phyloP scores from a whole-genome alignment of 148 eudicot species.

The Pharnaceum exiguum region DNA sequence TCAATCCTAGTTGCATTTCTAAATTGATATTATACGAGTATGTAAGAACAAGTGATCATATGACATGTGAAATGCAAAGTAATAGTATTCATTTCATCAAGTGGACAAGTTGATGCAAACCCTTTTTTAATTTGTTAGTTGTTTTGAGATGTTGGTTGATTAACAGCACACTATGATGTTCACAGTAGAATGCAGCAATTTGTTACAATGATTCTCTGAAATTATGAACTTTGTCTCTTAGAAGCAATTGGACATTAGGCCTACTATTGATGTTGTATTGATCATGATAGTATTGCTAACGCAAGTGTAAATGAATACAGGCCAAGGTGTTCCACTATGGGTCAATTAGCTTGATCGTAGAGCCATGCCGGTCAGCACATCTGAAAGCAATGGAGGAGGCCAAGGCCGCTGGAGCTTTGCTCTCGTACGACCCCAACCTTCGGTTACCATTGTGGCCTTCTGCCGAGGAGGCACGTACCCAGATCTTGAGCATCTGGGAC shows the following conservation, averaged over 20 bases:
- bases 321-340: conserved; percentile 81
- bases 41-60: no score
- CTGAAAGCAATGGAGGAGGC: conserved; percentile 88
- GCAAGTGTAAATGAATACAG: conserved; percentile 24
- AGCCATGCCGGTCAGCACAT: conserved; percentile 93
- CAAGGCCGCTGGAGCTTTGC: conserved; percentile 68
- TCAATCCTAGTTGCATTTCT: conserved; percentile 1
- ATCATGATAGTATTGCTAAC: no score
- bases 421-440: conserved; percentile 87
- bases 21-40: no score
- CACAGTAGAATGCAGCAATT: no score
- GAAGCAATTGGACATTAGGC: no score
- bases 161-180: no score
- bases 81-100: background rate
- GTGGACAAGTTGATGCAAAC: conserved; percentile 2
- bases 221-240: no score
- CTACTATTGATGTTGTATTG: no score
- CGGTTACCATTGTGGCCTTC: conserved; percentile 86
- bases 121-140: no score
- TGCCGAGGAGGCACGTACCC: conserved; percentile 51
- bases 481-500: conserved; percentile 90
- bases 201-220: no score
- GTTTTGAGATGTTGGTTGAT: no score
- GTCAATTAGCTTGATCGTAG: conserved; percentile 85
- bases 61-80: background rate